phyloP scores from a whole-genome alignment of 768 basidiomycete species.

The Boletus pseudo-olivaceus region DNA sequence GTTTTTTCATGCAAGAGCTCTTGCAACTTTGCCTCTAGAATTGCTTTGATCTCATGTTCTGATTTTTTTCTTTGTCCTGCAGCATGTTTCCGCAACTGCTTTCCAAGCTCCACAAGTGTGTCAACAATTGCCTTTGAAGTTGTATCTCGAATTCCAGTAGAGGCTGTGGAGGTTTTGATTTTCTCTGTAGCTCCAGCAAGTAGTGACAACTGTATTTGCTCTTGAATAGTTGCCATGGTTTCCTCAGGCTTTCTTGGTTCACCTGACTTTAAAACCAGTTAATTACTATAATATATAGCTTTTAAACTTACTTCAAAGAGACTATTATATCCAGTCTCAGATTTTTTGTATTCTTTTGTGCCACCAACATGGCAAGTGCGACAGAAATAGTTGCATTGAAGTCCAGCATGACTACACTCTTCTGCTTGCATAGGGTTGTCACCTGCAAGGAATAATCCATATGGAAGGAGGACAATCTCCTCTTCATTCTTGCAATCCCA shows the following conservation, averaged over 20 bases:
- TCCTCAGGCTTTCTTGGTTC: no score
- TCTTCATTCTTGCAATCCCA: conserved; percentile 25
- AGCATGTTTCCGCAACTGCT: not conserved
- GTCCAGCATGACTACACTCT: conserved; percentile 37
- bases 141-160: not conserved
- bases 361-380: conserved; percentile 39
- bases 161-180: no score
- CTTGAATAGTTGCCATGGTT: not conserved
- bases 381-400: conserved; percentile 40
- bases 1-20: not conserved
- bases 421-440: conserved; percentile 31
- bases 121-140: not conserved
- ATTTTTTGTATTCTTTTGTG: conserved; percentile 26
- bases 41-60: not conserved
- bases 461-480: conserved; percentile 12
- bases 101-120: conserved; percentile 1
- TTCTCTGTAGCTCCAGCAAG: no score
- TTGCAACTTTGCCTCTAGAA: not conserved
- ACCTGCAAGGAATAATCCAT: conserved; percentile 29
- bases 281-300: no score
- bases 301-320: no score
- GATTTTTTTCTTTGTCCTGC: not conserved
- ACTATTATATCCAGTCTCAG: conserved; percentile 30
- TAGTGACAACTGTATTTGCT: not conserved
- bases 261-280: no score